Base-by-base conservation (phyloP, 352 stramenopile genomes). In the Phytophthora cajani region DNA sequence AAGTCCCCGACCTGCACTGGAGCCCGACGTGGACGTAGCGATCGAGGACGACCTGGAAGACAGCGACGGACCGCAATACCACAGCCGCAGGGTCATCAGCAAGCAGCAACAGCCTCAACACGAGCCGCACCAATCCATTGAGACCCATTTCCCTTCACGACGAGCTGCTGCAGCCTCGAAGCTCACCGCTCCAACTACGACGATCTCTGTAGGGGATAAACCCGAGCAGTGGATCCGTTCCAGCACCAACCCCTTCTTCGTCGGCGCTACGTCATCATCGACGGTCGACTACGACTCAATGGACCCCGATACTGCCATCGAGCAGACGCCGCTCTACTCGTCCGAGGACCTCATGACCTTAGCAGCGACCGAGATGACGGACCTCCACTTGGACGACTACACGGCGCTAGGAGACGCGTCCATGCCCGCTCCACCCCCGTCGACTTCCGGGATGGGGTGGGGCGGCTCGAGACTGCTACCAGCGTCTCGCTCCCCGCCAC, bases 351-450 rank as follows among this genome's bases (percentile, higher is more conserved):
- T 92, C 40, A 83, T 91, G 82, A 77, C 77, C 2, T 65, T 87
- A 21, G 66, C 69, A 44, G 70, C 76, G 0, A 85, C 72, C 5
- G 64, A 87, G 52, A 82, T 92, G 68, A 86, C 85, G 2, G 86
- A 95, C 46, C 60, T 93, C 21, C 77, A 78, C 19, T 65, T 93
- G 1, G 88, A 93, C 30, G 85, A 95, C 58, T 93, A 90, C 30
- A 87, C 78, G 11, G 66, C 66, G 5, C 27, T 74, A 12, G 60
- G 59, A 19, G 70, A 77, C 25, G 53, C 53, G 0, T 69, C 63
- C 0, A 68, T 67, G 25, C 62, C 64, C 9, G 57, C 64, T 17
- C 68, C 59, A 21, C 25, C 58, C 5, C 50, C 67, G 10, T 58
- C 42, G 1, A 62, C 61, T 14, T 65, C 62, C 2, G 63, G 49